Evolutionary conservation across 805 yeast genomes (phyloP).

Genomic region (Ogataea glucozyma): DNA sequence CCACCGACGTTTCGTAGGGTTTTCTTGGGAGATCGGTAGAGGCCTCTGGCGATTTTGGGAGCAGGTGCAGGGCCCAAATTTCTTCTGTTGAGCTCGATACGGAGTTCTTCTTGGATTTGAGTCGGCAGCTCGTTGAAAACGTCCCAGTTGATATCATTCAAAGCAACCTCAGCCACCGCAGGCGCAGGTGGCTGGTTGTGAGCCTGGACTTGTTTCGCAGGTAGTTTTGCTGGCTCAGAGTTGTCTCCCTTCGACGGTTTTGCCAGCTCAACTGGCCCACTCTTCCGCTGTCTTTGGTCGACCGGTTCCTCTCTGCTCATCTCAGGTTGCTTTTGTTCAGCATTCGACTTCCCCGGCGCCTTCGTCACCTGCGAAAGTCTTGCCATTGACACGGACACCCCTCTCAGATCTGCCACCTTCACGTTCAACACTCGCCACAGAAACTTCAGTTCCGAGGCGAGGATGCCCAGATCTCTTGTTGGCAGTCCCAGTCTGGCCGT

Average conservation of each 20-base stretch:
- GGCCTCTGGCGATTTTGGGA: conserved; percentile 14
- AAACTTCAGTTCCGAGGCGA: conserved; percentile 59
- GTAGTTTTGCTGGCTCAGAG: no score
- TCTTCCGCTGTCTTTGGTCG: background rate
- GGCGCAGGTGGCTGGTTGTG: no score
- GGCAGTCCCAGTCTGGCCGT: conserved; percentile 60
- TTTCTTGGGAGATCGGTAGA: conserved; percentile 26
- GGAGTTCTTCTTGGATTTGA: conserved; percentile 64
- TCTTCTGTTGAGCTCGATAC: conserved; percentile 50
- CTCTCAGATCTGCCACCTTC: conserved; percentile 65
- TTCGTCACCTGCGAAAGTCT: conserved; percentile 49
- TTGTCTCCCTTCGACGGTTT: no score
- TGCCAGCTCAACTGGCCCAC: no score
- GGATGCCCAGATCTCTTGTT: conserved; percentile 59
- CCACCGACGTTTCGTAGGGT: conserved; percentile 14
- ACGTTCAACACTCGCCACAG: conserved; percentile 57
- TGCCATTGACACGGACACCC: conserved; percentile 70
- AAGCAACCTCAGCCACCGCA: conserved; percentile 6
- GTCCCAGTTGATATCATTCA: conserved; percentile 55
- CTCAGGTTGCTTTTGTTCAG: no score
- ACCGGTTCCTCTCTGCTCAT: background rate
- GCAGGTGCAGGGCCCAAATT: no score
- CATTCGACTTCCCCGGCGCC: conserved; percentile 23
- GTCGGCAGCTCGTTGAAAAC: conserved; percentile 66
- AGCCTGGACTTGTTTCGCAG: no score